Evolutionary conservation across 78 protist genomes (phyloP), one percentile per base, ranked within the genome.

Genomic region (Polysphondylium violaceum): DNA sequence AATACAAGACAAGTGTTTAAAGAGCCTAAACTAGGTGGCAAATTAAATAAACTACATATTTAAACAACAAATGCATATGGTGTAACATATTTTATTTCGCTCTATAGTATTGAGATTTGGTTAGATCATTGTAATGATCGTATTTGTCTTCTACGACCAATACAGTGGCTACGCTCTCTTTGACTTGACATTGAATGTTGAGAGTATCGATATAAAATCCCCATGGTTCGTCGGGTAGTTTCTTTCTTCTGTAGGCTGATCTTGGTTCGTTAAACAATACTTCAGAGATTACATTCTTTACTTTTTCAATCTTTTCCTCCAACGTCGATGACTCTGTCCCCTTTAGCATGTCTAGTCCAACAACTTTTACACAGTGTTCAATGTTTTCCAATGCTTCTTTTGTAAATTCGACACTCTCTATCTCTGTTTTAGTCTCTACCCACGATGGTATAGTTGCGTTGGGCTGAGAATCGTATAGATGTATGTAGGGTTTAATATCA

Each of bases 401-500:
- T 2, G 74, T 51, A 44, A 83, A 83, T 69, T 25, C 50, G 2
- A 83, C 51, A 1, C 9, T 12, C 43, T 83, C 31, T 3, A 83
- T 69, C 3, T 25, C 65, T 17, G 60, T 83, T 38, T 50, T 25
- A 25, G 36, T 38, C 29, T 51, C 36, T 1, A 92, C 35, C 95
- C 95, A 93, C 3, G 55, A 11, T 31, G 92, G 88, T 2, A 23
- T n/a, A 0, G 35, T 53, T 14, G 95, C 92, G 2, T 93, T 38
- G 5, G 83, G 94, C 19, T 38, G 77, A 17, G 72, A 36, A 41
- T 94, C 94, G 64, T 71, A 71, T 33, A 61, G 63, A 12, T 88
- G 91, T 1, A 91, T 56, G 58, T 88, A 94, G 0, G 96, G 98
- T 87, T 96, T 96, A 29, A 96, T 50, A 87, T 96, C 98, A 1